These are phyloP conservation scores for Tricholoma flavovirens DNA, from an alignment of 768 basidiomycete species.

Conservation along the genomic window DNA sequence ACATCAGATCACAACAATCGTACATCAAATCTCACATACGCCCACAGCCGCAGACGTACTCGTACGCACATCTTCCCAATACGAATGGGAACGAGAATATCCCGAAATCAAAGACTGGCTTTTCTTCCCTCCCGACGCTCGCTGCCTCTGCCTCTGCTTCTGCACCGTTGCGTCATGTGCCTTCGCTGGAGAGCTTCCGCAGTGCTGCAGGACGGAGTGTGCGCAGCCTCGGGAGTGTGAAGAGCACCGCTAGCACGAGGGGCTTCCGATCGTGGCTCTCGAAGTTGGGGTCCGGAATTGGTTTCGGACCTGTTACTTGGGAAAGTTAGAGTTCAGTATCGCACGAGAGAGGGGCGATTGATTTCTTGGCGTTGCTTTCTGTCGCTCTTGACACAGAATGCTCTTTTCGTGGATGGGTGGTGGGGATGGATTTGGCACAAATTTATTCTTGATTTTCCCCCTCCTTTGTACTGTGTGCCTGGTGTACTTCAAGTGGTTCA, in stretches of 20 bases:
- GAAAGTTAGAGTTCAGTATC: neutral
- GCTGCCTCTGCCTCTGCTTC: constrained; percentile 10
- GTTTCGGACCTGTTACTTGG: constrained; percentile 1
- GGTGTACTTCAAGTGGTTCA: neutral
- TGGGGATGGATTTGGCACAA: neutral
- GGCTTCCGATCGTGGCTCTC: constrained; percentile 38
- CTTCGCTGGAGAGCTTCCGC: constrained; percentile 44
- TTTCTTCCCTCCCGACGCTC: neutral
- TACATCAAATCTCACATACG: constrained; percentile 9
- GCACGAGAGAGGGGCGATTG: neutral
- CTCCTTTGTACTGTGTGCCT: neutral
- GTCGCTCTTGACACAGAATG: neutral
- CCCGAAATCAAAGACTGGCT: constrained; percentile 2
- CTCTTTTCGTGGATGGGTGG: neutral
- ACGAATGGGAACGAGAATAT: neutral
- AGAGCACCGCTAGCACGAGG: constrained; percentile 34
- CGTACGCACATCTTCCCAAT: neutral
- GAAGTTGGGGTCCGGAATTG: constrained; percentile 24
- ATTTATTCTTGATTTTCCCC: neutral
- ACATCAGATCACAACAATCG: neutral
- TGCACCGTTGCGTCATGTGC: constrained; percentile 30
- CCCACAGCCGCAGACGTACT: constrained; percentile 9
- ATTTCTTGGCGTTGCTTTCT: neutral
- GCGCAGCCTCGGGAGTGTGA: constrained; percentile 37
- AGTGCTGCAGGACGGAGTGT: constrained; percentile 39